Conservation (phyloP, 1,284 basidiomycete species). For the Leccinum fallax region DNA sequence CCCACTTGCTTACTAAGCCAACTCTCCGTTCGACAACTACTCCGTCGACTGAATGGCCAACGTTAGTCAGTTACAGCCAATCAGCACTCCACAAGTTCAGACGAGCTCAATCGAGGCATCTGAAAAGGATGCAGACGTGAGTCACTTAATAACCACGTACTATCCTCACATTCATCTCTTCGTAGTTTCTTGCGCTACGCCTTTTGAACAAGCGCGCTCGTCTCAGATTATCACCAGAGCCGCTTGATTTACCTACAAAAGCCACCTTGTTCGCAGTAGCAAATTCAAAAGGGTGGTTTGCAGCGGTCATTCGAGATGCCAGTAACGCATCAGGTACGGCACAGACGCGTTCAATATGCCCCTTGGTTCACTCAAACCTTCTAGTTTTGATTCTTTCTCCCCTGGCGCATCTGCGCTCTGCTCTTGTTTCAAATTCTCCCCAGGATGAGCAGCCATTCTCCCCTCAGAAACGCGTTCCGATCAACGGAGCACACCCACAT, state of each 20-base stretch:
- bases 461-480: conserved; percentile 49
- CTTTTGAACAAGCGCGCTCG: conserved; percentile 63
- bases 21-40: background rate
- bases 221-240: conserved; percentile 55
- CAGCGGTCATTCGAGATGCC: conserved; percentile 49
- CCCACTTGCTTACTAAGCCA: background rate
- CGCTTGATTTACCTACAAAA: conserved; percentile 46
- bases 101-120: conserved; percentile 37
- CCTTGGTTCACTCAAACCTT: conserved; percentile 1
- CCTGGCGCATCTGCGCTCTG: conserved; percentile 55
- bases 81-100: conserved; percentile 35
- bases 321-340: conserved; percentile 42
- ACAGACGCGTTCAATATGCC: background rate
- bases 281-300: conserved; percentile 67
- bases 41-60: conserved; percentile 31
- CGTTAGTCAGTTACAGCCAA: conserved; percentile 42
- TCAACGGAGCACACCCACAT: conserved; percentile 49
- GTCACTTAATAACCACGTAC: background rate
- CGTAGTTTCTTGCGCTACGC: conserved; percentile 49
- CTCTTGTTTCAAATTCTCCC: conserved; percentile 43
- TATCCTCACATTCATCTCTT: conserved; percentile 3
- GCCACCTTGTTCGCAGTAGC: conserved; percentile 55
- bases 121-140: conserved; percentile 49
- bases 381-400: conserved; percentile 60
- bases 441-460: conserved; percentile 45